Percentiles rank a stretch among this genome's conserved stretches.
Evolutionary conservation across 2,329 filamentous ascomycete species (phyloP).

Genomic region (Arthrocladium fulminans): DNA sequence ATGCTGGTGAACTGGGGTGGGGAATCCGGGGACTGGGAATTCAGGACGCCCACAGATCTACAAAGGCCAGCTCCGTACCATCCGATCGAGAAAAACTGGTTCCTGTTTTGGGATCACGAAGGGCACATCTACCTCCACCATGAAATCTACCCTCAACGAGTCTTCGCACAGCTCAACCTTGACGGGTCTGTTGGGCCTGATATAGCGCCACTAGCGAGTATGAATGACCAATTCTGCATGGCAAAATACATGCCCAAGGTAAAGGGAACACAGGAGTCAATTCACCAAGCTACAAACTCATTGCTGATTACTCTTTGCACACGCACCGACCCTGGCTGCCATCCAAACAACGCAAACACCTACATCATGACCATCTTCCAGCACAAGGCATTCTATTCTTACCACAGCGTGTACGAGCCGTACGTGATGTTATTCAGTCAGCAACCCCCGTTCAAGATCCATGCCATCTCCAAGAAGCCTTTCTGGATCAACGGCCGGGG

Average conservation of each 20-base stretch:
- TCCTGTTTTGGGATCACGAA: conserved; percentile 49
- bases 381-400: conserved; percentile 43
- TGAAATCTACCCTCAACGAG: conserved; percentile 43
- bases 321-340: conserved; percentile 39
- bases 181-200: conserved; percentile 43
- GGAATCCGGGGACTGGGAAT: background rate
- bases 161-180: conserved; percentile 38
- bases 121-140: conserved; percentile 45
- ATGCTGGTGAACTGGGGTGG: conserved; percentile 38
- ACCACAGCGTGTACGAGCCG: conserved; percentile 30
- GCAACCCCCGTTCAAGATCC: conserved; percentile 15
- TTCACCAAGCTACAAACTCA: conserved; percentile 55
- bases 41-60: conserved; percentile 34
- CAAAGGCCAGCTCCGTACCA: conserved; percentile 40
- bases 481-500: conserved; percentile 49
- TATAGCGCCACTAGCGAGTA: conserved; percentile 32
- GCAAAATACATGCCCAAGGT: conserved; percentile 38
- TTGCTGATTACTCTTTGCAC: conserved; percentile 48
- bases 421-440: conserved; percentile 19
- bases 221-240: conserved; percentile 40
- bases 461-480: conserved; percentile 29
- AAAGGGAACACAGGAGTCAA: conserved; percentile 32
- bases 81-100: conserved; percentile 53
- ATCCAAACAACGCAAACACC: conserved; percentile 39
- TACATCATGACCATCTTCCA: conserved; percentile 49